Evolutionary conservation across 139 green algal genomes (phyloP).

Genomic region (Chlorella sorokiniana): DNA sequence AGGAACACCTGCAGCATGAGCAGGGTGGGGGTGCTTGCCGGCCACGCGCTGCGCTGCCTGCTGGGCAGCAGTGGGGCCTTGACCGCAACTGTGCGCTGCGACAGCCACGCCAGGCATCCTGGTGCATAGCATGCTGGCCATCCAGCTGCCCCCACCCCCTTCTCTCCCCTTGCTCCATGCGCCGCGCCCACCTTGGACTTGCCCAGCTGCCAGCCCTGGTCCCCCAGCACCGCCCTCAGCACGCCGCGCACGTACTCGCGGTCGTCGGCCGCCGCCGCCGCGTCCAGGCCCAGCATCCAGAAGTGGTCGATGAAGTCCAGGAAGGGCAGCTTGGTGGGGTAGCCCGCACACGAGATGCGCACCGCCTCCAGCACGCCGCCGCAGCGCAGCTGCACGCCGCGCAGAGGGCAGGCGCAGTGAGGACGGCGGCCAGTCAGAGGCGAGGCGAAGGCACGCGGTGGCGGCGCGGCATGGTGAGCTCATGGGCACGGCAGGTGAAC

Average conservation of each 20-base stretch:
- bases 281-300: constrained; percentile 78
- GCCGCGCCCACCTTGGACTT: constrained; percentile 76
- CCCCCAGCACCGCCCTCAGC: constrained; percentile 27
- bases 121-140: background rate
- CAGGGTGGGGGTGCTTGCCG: background rate
- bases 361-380: constrained; percentile 98
- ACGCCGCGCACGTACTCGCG: constrained; percentile 36
- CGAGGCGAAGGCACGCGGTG: too few relatives aligned
- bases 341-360: constrained; percentile 95
- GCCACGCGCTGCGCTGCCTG: background rate
- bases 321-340: constrained; percentile 87
- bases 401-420: too few relatives aligned
- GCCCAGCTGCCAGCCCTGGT: constrained; percentile 80
- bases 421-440: too few relatives aligned
- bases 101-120: too few relatives aligned
- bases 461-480: too few relatives aligned
- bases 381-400: constrained; percentile 95
- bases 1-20: constrained; percentile 68
- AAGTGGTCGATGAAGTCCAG: constrained; percentile 96
- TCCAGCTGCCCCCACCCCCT: background rate
- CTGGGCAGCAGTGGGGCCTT: too few relatives aligned
- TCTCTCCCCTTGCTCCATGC: background rate
- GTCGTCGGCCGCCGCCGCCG: constrained; percentile 65
- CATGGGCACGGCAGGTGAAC: too few relatives aligned
- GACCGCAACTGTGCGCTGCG: too few relatives aligned